phyloP scores from a whole-genome alignment of 768 basidiomycete species.

The Suillus sp. region DNA sequence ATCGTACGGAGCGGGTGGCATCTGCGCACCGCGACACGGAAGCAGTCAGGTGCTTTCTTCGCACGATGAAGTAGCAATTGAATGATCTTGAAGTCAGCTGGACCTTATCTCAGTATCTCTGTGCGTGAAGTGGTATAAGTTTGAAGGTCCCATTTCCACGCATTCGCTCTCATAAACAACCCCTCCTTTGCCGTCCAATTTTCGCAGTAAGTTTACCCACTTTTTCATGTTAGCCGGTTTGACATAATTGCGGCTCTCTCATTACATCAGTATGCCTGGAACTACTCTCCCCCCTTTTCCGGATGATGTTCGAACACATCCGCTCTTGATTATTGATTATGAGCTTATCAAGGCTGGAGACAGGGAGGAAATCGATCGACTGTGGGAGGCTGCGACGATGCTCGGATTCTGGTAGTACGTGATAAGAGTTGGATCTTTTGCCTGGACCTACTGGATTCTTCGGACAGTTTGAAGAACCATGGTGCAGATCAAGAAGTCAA shows the following conservation, averaged over 20 bases:
- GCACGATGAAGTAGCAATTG: background rate
- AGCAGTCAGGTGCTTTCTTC: background rate
- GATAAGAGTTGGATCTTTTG: background rate
- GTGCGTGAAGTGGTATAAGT: background rate
- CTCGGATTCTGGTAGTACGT: conserved; percentile 60
- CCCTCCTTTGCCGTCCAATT: background rate
- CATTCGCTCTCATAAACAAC: background rate
- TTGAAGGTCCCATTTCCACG: background rate
- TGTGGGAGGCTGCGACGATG: conserved; percentile 50
- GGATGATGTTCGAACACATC: conserved; percentile 43
- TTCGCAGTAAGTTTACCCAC: background rate
- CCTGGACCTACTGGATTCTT: background rate
- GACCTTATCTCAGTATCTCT: background rate
- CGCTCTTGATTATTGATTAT: conserved; percentile 49
- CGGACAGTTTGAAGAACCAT: conserved; percentile 45
- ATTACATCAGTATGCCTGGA: conserved; percentile 34
- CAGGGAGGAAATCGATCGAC: conserved; percentile 40
- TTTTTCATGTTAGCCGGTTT: background rate
- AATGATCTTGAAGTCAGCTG: background rate
- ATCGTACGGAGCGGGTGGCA: too few species aligned
- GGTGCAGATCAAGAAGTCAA: conserved; percentile 38
- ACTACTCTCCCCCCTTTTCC: conserved; percentile 45
- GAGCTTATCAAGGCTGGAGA: conserved; percentile 38
- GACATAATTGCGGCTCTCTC: background rate
- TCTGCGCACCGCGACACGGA: background rate